Evolutionary conservation across 2,329 filamentous ascomycete species (phyloP).

Genomic region (Paraconiothyrium sp.): DNA sequence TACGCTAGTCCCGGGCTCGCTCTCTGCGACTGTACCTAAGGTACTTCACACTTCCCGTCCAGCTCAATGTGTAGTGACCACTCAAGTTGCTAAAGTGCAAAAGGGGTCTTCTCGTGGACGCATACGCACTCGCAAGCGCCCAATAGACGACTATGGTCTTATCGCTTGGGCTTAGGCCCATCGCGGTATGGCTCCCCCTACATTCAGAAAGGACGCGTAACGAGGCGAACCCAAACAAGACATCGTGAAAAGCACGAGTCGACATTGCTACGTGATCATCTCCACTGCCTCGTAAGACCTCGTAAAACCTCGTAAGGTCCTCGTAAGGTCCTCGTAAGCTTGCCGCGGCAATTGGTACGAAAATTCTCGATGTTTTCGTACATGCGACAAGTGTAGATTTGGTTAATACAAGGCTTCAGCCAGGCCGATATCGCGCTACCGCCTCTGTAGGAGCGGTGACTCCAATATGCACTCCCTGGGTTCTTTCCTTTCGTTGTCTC

Average conservation of each 20-base stretch:
- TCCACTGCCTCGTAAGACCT: slow-evolving; percentile 4
- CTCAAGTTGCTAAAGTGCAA: neutral
- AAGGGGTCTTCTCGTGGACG: neutral
- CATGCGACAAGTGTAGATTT: neutral
- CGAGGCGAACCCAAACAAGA: slow-evolving; percentile 17
- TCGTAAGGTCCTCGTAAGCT: slow-evolving; percentile 2
- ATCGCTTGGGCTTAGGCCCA: slow-evolving; percentile 7
- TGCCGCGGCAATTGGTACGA: neutral
- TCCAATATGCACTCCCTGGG: slow-evolving; percentile 24
- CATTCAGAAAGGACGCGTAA: slow-evolving; percentile 17
- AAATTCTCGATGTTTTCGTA: neutral
- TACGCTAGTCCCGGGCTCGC: neutral
- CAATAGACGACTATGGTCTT: slow-evolving; percentile 3
- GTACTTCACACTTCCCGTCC: neutral
- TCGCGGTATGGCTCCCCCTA: slow-evolving; percentile 2
- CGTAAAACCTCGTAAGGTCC: neutral
- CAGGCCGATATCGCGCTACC: neutral
- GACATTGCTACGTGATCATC: neutral
- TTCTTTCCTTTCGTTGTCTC: slow-evolving; percentile 13
- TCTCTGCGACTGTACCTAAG: neutral
- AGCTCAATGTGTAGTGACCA: neutral
- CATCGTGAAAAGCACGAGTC: slow-evolving; percentile 21
- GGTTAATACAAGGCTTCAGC: slow-evolving; percentile 1
- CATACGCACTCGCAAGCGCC: neutral
- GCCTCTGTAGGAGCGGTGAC: neutral